Evolutionary conservation across 306 rosid genomes (phyloP).

Genomic region (Quercus dentata): DNA sequence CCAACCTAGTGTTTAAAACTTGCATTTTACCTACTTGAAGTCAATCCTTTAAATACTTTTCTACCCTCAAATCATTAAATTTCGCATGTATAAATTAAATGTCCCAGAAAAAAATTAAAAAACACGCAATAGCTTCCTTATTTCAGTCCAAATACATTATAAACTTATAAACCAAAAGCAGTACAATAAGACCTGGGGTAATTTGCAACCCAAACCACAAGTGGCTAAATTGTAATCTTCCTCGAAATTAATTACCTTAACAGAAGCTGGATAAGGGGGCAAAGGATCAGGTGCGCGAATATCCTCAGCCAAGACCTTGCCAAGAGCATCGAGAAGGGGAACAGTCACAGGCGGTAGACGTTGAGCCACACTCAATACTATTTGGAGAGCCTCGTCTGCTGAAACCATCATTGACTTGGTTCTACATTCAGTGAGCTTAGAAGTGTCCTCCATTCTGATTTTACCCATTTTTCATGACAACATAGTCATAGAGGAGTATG

Average conservation of each 20-base stretch:
- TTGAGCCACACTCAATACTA: conserved; percentile 43
- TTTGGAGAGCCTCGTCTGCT: conserved; percentile 43
- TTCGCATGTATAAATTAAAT: too few relatives aligned
- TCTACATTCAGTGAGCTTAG: neutral
- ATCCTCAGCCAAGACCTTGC: conserved; percentile 70
- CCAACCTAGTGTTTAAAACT: too few relatives aligned
- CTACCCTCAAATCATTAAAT: too few relatives aligned
- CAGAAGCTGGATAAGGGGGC: conserved; percentile 81
- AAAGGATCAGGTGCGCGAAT: conserved; percentile 63
- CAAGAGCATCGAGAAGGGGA: conserved; percentile 64
- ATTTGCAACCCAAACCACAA: too few relatives aligned
- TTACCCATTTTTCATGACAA: neutral
- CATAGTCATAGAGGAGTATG: neutral
- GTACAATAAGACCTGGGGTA: neutral
- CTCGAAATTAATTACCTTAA: conserved; percentile 40
- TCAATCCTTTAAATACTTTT: too few relatives aligned
- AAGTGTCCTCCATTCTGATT: neutral
- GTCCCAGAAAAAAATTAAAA: too few relatives aligned
- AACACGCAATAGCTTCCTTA: too few relatives aligned
- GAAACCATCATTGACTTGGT: conserved; percentile 41
- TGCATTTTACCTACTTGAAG: too few relatives aligned
- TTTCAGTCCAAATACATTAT: neutral
- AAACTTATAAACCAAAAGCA: neutral
- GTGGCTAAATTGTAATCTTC: too few relatives aligned
- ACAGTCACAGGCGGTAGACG: conserved; percentile 57